These are phyloP conservation scores for Solanum lignicaule DNA, from an alignment of 257 asterid species.

Conservation along the genomic window DNA sequence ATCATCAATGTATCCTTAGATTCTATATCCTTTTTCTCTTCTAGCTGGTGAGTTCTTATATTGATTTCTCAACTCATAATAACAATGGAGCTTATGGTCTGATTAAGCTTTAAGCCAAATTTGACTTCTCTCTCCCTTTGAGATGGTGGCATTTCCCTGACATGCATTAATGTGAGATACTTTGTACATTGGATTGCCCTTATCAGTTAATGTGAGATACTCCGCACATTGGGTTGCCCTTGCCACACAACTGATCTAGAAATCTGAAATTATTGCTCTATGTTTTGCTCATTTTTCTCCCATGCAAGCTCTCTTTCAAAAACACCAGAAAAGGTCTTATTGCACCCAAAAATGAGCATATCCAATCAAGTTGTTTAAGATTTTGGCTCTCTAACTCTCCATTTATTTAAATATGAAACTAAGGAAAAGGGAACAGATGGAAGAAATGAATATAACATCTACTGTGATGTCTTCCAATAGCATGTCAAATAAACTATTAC, in stretches of 20 bases:
- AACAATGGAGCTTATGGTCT: neutral
- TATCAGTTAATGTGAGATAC: neutral
- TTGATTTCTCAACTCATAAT: neutral
- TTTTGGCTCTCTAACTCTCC: neutral
- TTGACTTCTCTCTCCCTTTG: neutral
- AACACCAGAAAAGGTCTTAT: neutral
- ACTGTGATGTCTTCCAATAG: neutral
- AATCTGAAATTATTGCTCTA: neutral
- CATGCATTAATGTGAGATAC: neutral
- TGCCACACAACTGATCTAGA: neutral
- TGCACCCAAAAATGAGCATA: neutral
- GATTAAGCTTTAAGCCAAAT: neutral
- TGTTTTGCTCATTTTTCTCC: neutral
- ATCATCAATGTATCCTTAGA: neutral
- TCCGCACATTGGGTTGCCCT: neutral
- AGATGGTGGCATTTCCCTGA: neutral
- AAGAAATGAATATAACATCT: neutral
- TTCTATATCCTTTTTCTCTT: neutral
- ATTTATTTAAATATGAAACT: neutral
- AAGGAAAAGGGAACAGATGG: neutral
- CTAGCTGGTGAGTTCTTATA: neutral
- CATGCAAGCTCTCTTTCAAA: neutral
- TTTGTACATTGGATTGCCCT: neutral
- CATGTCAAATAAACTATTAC: neutral
- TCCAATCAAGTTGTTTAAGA: neutral